Percentiles rank a stretch among this genome's conserved stretches.
Evolutionary conservation across 345 rosid species (phyloP).

Genomic region (Eutrema yunnanense): DNA sequence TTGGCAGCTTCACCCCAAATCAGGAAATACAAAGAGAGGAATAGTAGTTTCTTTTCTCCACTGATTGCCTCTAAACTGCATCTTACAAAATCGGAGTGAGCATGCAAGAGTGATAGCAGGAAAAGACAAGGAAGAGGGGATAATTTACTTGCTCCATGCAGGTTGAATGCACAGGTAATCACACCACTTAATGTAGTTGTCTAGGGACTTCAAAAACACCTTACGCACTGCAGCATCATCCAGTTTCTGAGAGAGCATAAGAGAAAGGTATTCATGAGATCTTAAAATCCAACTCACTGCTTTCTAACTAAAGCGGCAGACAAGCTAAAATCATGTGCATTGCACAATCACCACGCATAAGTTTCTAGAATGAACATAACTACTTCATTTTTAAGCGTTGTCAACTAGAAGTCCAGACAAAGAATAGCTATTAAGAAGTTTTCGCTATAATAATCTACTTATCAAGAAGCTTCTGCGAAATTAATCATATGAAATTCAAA

Average conservation of each 20-base stretch:
- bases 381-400: neutral
- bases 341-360: neutral
- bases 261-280: neutral
- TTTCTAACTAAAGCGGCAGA: neutral
- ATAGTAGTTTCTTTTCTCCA: conserved; percentile 80
- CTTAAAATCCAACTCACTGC: neutral
- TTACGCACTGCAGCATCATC: conserved; percentile 69
- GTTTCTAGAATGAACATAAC: neutral
- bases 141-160: conserved; percentile 77
- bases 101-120: conserved; percentile 13
- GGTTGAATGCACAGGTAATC: conserved; percentile 76
- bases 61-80: conserved; percentile 73
- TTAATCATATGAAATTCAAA: neutral
- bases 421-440: neutral
- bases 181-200: conserved; percentile 92
- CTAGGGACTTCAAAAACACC: conserved; percentile 77
- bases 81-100: conserved; percentile 8
- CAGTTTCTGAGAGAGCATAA: conserved; percentile 46
- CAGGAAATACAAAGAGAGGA: conserved; percentile 70
- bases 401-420: neutral
- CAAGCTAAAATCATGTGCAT: neutral
- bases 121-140: conserved; percentile 10
- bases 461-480: neutral
- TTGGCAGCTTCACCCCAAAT: conserved; percentile 98
- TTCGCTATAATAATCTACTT: neutral